Percentiles rank a stretch among this genome's conserved stretches.
Conservation (phyloP, 2,329 filamentous ascomycete genomes). For the Phialophora expanda region DNA sequence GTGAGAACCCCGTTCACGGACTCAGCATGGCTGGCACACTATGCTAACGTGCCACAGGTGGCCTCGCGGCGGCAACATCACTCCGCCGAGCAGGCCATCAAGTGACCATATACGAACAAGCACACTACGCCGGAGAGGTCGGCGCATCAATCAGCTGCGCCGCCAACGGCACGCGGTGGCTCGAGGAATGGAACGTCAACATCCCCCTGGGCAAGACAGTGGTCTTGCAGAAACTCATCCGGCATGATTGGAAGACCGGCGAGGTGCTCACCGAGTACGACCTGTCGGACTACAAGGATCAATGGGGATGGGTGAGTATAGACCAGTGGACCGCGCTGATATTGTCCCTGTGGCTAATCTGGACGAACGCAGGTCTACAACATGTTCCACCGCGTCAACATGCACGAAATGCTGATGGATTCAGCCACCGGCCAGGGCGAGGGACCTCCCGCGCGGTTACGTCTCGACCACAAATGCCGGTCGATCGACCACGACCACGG, state of each 20-base stretch:
- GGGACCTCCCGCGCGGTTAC: slow-evolving; percentile 35
- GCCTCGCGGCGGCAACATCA: slow-evolving; percentile 43
- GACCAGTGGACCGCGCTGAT: slow-evolving; percentile 28
- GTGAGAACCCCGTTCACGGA: background rate
- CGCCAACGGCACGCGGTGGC: slow-evolving; percentile 42
- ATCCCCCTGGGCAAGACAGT: slow-evolving; percentile 38
- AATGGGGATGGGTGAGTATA: slow-evolving; percentile 17
- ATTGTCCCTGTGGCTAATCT: background rate
- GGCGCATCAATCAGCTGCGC: slow-evolving; percentile 44
- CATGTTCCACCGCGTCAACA: slow-evolving; percentile 48
- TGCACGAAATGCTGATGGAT: slow-evolving; percentile 47
- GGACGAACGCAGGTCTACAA: slow-evolving; percentile 31
- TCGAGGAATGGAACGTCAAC: slow-evolving; percentile 41
- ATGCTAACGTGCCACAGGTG: slow-evolving; percentile 31
- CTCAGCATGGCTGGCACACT: background rate
- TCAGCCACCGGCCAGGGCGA: slow-evolving; percentile 41
- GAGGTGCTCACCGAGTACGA: slow-evolving; percentile 40
- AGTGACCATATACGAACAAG: slow-evolving; percentile 44
- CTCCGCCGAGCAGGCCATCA: slow-evolving; percentile 44
- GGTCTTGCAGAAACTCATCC: slow-evolving; percentile 42
- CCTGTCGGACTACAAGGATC: slow-evolving; percentile 40
- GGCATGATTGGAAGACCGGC: slow-evolving; percentile 43
- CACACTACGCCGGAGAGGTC: slow-evolving; percentile 42
- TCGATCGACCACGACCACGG: slow-evolving; percentile 38
- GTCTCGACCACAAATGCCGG: slow-evolving; percentile 40